Conservation (phyloP, 2,329 filamentous ascomycete genomes). For the Xylaria sp. region DNA sequence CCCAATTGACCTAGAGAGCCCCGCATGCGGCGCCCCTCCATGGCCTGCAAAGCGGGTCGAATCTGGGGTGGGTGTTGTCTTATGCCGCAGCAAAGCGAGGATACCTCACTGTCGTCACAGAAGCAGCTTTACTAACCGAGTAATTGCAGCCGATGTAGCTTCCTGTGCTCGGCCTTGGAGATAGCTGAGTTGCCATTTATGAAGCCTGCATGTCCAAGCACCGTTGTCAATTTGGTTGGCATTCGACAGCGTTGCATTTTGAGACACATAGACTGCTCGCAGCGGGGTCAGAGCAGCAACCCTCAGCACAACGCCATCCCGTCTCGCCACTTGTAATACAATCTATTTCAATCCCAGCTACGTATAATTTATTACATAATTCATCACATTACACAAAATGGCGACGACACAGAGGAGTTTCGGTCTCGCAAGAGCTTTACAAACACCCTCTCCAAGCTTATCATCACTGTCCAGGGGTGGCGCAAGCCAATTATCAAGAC, state of each 20-base stretch:
- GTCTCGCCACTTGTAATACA: not conserved
- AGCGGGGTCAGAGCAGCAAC: not conserved
- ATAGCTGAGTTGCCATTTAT: conserved; percentile 23
- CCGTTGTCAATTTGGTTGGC: not conserved
- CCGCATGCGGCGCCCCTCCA: conserved; percentile 26
- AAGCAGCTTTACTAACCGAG: conserved; percentile 28
- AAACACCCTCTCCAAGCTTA: conserved; percentile 32
- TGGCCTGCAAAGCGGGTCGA: conserved; percentile 15
- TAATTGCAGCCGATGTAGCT: conserved; percentile 26
- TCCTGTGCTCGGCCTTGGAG: conserved; percentile 36
- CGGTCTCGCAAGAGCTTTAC: conserved; percentile 44
- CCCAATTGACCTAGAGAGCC: conserved; percentile 16
- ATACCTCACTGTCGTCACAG: conserved; percentile 14
- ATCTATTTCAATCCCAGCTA: not conserved
- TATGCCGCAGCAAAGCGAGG: conserved; percentile 43
- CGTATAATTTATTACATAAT: not conserved
- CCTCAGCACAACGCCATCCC: not conserved
- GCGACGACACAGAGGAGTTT: conserved; percentile 40
- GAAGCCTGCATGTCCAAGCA: conserved; percentile 15
- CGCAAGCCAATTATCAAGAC: conserved; percentile 12
- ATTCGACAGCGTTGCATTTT: not conserved
- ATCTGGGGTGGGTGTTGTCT: conserved; percentile 17
- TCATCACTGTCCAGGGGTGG: conserved; percentile 26
- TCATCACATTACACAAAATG: conserved; percentile 35
- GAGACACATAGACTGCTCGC: not conserved